A percentile compares a stretch with the other conserved stretches of the same genome.
These are phyloP conservation scores for Aspergillus ostianus DNA, from an alignment of 495 filamentous ascomycete species.

Conservation along the genomic window DNA sequence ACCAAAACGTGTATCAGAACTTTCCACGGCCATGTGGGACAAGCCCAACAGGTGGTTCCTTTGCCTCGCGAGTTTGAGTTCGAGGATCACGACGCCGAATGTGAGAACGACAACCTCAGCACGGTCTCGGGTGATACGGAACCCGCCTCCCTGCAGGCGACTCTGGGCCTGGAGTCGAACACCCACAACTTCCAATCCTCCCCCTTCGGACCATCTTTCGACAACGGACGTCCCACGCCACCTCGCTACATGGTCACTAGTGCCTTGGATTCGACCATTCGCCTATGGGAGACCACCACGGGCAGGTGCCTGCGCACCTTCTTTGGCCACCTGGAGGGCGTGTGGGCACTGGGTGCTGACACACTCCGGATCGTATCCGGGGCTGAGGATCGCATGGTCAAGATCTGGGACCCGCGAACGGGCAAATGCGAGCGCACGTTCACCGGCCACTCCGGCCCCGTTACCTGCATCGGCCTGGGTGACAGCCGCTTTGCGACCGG, in stretches of 20 bases:
- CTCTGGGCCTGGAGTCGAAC: conserved; percentile 24
- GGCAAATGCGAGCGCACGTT: conserved; percentile 91
- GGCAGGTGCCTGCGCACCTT: conserved; percentile 83
- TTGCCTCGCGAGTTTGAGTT: conserved; percentile 84
- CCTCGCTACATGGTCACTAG: conserved; percentile 90
- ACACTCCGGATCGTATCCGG: conserved; percentile 85
- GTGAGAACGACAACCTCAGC: conserved; percentile 53
- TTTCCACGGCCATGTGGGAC: conserved; percentile 92
- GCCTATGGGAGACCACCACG: conserved; percentile 86
- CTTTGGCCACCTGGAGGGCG: conserved; percentile 93
- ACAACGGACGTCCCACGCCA: conserved; percentile 63
- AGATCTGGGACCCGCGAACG: conserved; percentile 91
- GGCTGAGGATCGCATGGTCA: conserved; percentile 90
- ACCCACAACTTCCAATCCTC: conserved; percentile 43
- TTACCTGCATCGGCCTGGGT: conserved; percentile 88
- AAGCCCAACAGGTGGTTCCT: conserved; percentile 85
- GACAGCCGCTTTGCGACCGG: conserved; percentile 86
- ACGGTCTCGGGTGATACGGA: conserved; percentile 36
- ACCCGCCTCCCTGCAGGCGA: conserved; percentile 18
- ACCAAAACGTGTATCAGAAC: conserved; percentile 70
- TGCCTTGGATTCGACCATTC: conserved; percentile 85
- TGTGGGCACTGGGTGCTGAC: conserved; percentile 93
- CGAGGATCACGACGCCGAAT: conserved; percentile 61
- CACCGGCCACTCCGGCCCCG: conserved; percentile 81
- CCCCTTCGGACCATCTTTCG: conserved; percentile 57